Percentiles rank a stretch among this genome's conserved stretches.
Evolutionary conservation across 805 yeast species (phyloP).

Genomic region (Maudiozyma barnettii): DNA sequence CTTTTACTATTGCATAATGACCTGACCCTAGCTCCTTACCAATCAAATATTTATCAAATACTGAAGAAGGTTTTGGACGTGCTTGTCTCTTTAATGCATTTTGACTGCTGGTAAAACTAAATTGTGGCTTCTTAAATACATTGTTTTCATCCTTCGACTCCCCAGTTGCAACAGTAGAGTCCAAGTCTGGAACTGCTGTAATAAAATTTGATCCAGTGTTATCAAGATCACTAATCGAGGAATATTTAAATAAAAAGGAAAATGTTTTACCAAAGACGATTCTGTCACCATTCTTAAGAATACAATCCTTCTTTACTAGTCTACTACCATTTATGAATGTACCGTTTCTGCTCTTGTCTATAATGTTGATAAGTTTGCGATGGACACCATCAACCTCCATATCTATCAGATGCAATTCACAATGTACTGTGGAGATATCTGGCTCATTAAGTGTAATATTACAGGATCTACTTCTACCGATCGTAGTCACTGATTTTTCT

Average conservation of each 20-base stretch:
- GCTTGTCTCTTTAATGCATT: conserved; percentile 8
- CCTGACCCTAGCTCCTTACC: conserved; percentile 64
- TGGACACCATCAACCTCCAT: conserved; percentile 27
- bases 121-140: conserved; percentile 24
- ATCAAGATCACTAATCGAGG: neutral
- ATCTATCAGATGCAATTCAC: conserved; percentile 39
- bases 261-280: conserved; percentile 49
- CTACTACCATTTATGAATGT: conserved; percentile 52
- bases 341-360: conserved; percentile 55
- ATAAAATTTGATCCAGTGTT: neutral
- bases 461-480: conserved; percentile 54
- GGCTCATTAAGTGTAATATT: conserved; percentile 44
- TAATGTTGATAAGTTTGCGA: conserved; percentile 36
- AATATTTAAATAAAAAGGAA: conserved; percentile 41
- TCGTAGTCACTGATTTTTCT: conserved; percentile 26
- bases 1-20: conserved; percentile 74
- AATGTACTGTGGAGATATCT: conserved; percentile 61
- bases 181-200: too few relatives aligned
- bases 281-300: conserved; percentile 57
- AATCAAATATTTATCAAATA: conserved; percentile 41
- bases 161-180: neutral
- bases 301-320: conserved; percentile 37
- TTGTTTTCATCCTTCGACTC: conserved; percentile 7
- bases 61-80: conserved; percentile 29
- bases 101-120: conserved; percentile 19